Conservation (phyloP, 345 rosid species). For the Arabidopsis suecica region DNA sequence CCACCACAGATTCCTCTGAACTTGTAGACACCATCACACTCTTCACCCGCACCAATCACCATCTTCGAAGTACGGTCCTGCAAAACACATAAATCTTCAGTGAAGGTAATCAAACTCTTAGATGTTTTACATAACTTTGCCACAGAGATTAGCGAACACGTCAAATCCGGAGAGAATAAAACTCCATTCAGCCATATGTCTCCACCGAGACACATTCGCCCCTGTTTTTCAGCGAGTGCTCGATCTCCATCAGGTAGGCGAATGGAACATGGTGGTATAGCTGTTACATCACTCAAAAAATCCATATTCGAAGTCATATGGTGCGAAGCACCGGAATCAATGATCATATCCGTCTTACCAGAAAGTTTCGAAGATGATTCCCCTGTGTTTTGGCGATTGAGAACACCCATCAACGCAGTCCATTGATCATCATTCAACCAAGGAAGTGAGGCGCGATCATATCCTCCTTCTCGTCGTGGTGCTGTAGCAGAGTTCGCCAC, state of each 20-base stretch:
- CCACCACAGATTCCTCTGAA: background rate
- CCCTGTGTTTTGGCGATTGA: background rate
- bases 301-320: background rate
- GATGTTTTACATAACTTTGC: background rate
- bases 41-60: slow-evolving; percentile 18
- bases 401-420: background rate
- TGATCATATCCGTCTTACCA: background rate
- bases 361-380: background rate
- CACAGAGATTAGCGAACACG: background rate
- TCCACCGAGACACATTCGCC: background rate
- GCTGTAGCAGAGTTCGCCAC: too few relatives aligned
- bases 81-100: background rate
- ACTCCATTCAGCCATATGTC: background rate
- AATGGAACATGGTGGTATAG: background rate
- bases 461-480: background rate
- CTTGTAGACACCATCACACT: background rate
- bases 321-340: background rate
- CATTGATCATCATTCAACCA: background rate
- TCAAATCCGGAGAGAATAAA: background rate
- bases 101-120: background rate
- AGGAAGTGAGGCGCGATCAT: background rate
- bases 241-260: background rate
- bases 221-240: background rate
- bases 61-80: background rate
- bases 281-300: background rate